Evolutionary conservation across 805 yeast genomes (phyloP).

Genomic region (Priceomyces haplophilus): DNA sequence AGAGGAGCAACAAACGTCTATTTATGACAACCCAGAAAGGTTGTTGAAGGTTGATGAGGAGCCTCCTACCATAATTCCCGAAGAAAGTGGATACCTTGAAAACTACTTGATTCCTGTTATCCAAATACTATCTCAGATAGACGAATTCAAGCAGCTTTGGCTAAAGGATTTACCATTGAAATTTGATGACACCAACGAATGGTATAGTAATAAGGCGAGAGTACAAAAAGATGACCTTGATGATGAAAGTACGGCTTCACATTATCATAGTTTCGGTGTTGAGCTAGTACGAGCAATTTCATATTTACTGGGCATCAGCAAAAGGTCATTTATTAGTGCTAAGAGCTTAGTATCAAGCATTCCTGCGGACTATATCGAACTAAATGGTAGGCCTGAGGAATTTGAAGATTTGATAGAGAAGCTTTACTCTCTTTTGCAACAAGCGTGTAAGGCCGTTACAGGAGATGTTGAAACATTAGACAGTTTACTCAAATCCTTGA

Average conservation of each 20-base stretch:
- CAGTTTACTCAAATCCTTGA: slow-evolving; percentile 23
- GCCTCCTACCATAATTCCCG: slow-evolving; percentile 19
- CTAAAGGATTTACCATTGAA: slow-evolving; percentile 11
- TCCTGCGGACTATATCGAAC: slow-evolving; percentile 16
- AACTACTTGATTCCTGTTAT: slow-evolving; percentile 30
- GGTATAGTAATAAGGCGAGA: slow-evolving; percentile 15
- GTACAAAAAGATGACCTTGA: slow-evolving; percentile 8
- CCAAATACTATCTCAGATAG: slow-evolving; percentile 23
- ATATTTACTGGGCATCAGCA: slow-evolving; percentile 15
- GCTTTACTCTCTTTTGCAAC: slow-evolving; percentile 5
- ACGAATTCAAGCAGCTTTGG: slow-evolving; percentile 17
- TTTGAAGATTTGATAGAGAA: slow-evolving; percentile 16
- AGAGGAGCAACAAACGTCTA: background rate
- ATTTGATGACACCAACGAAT: slow-evolving; percentile 14
- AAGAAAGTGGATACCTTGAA: slow-evolving; percentile 14
- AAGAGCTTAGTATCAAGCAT: slow-evolving; percentile 14
- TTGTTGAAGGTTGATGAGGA: slow-evolving; percentile 1
- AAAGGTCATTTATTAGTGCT: slow-evolving; percentile 22
- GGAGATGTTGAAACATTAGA: slow-evolving; percentile 12
- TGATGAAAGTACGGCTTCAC: background rate
- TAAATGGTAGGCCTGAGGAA: slow-evolving; percentile 14
- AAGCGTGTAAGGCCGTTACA: slow-evolving; percentile 2
- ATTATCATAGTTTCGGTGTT: slow-evolving; percentile 12
- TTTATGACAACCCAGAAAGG: slow-evolving; percentile 3
- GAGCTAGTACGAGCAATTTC: slow-evolving; percentile 26